phyloP scores from a whole-genome alignment of 306 rosid genomes.

The Quercus gilva region DNA sequence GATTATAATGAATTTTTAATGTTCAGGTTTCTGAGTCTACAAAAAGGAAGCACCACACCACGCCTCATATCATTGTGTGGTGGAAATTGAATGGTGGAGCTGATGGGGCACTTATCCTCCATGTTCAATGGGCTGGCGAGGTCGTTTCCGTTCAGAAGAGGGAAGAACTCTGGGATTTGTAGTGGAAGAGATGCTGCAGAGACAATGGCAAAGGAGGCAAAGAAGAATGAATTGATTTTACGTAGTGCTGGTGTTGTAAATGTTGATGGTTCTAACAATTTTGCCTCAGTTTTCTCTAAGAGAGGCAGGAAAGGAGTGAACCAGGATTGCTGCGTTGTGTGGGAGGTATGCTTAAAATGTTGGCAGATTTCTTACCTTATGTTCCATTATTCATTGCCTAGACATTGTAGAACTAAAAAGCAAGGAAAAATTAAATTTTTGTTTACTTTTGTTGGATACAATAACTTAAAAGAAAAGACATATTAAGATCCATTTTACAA shows the following conservation, averaged over 20 bases:
- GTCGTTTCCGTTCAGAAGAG: conserved; percentile 56
- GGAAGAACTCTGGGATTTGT: conserved; percentile 33
- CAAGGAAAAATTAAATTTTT: neutral
- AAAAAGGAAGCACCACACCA: conserved; percentile 2
- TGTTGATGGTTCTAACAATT: conserved; percentile 62
- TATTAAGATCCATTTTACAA: neutral
- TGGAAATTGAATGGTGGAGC: conserved; percentile 12
- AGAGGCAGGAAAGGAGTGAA: conserved; percentile 83
- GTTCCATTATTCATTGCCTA: neutral
- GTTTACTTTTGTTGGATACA: neutral
- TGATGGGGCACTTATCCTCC: conserved; percentile 72
- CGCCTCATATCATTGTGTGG: neutral
- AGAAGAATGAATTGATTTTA: conserved; percentile 63
- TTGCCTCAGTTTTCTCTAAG: conserved; percentile 73
- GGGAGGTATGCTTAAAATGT: conserved; percentile 68
- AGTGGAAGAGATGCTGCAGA: conserved; percentile 73
- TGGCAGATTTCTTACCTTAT: neutral
- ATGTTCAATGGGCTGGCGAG: conserved; percentile 72
- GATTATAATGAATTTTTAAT: conserved; percentile 11
- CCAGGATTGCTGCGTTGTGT: conserved; percentile 94
- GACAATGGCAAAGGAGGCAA: conserved; percentile 76
- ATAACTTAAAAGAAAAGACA: neutral
- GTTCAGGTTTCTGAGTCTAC: conserved; percentile 31
- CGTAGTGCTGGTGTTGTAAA: conserved; percentile 54
- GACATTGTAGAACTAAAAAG: neutral